phyloP scores from a whole-genome alignment of 2,329 filamentous ascomycete genomes.

The Fusarium annulatum region DNA sequence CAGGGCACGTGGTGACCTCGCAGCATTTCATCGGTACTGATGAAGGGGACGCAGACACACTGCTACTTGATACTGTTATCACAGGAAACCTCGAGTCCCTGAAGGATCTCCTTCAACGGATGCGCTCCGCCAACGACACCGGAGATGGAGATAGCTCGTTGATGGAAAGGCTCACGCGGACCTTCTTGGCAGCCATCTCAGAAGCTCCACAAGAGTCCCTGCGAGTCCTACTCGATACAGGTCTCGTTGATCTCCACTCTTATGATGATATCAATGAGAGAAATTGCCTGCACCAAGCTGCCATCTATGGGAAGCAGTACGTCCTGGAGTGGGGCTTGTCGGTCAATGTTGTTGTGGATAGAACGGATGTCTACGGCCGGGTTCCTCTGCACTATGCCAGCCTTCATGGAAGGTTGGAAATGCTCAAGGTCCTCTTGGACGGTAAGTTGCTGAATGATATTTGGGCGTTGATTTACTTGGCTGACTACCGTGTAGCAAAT shows the following conservation, averaged over 20 bases:
- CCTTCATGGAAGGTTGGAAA: conserved; percentile 89
- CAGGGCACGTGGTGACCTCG: conserved; percentile 73
- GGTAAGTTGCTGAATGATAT: conserved; percentile 54
- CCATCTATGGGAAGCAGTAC: conserved; percentile 87
- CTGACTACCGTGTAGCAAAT: conserved; percentile 62
- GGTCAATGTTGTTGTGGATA: conserved; percentile 78
- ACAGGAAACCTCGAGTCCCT: conserved; percentile 82
- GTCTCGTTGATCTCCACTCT: conserved; percentile 87
- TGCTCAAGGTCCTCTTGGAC: conserved; percentile 79
- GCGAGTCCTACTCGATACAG: conserved; percentile 80
- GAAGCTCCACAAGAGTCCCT: conserved; percentile 84
- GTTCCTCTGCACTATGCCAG: conserved; percentile 96
- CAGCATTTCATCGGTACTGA: conserved; percentile 78
- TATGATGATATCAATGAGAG: conserved; percentile 98
- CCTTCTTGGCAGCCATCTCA: conserved; percentile 89
- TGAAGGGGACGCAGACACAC: conserved; percentile 88
- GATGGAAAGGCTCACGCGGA: conserved; percentile 84
- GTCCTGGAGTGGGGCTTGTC: conserved; percentile 82
- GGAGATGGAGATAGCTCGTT: conserved; percentile 67
- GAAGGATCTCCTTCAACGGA: conserved; percentile 81
- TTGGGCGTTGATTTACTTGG: background rate
- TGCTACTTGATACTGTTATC: conserved; percentile 88
- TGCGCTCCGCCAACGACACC: conserved; percentile 67
- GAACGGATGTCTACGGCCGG: conserved; percentile 92
- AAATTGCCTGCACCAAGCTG: conserved; percentile 96